Evolutionary conservation across 2,329 filamentous ascomycete genomes (phyloP).

Genomic region (Alternaria triticina): DNA sequence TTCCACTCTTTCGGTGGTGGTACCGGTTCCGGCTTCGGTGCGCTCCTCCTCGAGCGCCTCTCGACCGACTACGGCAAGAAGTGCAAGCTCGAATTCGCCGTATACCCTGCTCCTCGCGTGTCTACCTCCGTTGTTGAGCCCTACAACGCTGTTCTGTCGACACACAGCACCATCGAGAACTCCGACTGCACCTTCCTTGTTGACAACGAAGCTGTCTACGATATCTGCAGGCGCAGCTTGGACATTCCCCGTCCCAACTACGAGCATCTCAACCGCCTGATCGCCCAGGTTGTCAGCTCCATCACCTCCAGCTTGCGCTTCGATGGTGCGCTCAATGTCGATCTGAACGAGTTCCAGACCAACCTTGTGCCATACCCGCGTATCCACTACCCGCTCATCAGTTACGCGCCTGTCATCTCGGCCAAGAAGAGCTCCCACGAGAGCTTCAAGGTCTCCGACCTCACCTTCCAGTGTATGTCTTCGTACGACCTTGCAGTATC

Average conservation of each 20-base stretch:
- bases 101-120: slow-evolving; percentile 73
- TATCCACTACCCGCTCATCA: slow-evolving; percentile 77
- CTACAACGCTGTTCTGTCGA: slow-evolving; percentile 76
- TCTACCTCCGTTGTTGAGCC: slow-evolving; percentile 75
- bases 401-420: slow-evolving; percentile 74
- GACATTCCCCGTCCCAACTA: slow-evolving; percentile 73
- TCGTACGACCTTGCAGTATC: too few species aligned
- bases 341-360: slow-evolving; percentile 80
- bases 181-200: slow-evolving; percentile 81
- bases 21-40: slow-evolving; percentile 75
- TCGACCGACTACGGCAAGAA: slow-evolving; percentile 78
- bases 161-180: slow-evolving; percentile 78
- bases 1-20: slow-evolving; percentile 78
- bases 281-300: slow-evolving; percentile 76
- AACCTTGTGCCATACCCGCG: slow-evolving; percentile 76
- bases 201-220: slow-evolving; percentile 77
- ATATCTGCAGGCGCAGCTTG: slow-evolving; percentile 75
- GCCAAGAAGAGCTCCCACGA: slow-evolving; percentile 81
- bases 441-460: slow-evolving; percentile 83
- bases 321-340: slow-evolving; percentile 75
- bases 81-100: slow-evolving; percentile 76
- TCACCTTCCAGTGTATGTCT: slow-evolving; percentile 71
- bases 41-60: slow-evolving; percentile 74
- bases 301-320: slow-evolving; percentile 76
- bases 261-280: slow-evolving; percentile 75